These are phyloP conservation scores for Lobosporangium transversale DNA, from an alignment of 192 early-diverging fungal species.

Conservation along the genomic window DNA sequence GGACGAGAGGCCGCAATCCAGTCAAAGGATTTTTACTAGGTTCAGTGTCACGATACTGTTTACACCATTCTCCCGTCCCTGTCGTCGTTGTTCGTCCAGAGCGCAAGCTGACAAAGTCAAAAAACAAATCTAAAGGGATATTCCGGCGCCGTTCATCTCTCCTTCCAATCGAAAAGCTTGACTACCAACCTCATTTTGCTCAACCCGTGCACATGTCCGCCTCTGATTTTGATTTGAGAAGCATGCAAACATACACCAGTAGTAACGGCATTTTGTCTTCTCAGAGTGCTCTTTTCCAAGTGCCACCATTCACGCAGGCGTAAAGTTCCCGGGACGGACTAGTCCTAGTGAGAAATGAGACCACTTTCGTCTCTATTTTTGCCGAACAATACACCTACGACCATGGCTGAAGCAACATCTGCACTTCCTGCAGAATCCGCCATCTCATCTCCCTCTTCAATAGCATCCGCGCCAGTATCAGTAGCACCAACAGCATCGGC, in stretches of 20 bases:
- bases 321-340: conserved; percentile 16
- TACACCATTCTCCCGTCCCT: conserved; percentile 73
- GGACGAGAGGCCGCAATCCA: conserved; percentile 73
- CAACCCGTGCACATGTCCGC: conserved; percentile 23
- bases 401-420: background rate
- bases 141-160: conserved; percentile 37
- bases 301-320: conserved; percentile 28
- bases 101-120: conserved; percentile 51
- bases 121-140: conserved; percentile 47
- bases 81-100: conserved; percentile 75
- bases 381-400: background rate
- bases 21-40: conserved; percentile 76
- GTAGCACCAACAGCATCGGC: background rate
- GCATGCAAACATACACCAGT: background rate
- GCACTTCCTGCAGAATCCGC: background rate
- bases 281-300: conserved; percentile 11
- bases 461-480: background rate
- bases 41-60: conserved; percentile 73
- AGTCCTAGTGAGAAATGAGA: background rate
- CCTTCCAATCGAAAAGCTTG: conserved; percentile 1
- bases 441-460: background rate
- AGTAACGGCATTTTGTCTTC: background rate
- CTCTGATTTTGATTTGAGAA: conserved; percentile 28
- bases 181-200: conserved; percentile 26
- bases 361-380: conserved; percentile 27